phyloP scores from a whole-genome alignment of 345 rosid genomes.

The Citropsis articulata region DNA sequence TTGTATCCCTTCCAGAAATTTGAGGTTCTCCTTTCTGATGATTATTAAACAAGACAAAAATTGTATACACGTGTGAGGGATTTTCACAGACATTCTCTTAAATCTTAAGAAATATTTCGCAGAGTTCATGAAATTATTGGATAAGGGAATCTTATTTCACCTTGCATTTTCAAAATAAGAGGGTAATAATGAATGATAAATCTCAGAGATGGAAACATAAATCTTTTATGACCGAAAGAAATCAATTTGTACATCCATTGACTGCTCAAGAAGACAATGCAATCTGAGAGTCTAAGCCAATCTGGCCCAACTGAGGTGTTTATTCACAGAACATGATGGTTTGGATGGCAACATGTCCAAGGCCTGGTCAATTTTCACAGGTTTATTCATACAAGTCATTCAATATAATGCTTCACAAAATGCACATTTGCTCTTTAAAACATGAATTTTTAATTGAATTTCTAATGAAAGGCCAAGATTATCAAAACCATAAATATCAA shows the following conservation, averaged over 20 bases:
- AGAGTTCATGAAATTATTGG: background rate
- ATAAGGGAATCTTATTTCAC: background rate
- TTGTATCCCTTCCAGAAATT: conserved; percentile 46
- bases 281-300: background rate
- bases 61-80: background rate
- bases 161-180: background rate
- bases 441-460: background rate
- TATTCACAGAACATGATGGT: background rate
- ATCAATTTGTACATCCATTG: background rate
- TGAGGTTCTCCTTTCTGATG: conserved; percentile 64
- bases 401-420: background rate
- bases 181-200: background rate
- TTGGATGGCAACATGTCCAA: background rate
- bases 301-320: background rate
- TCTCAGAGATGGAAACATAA: background rate
- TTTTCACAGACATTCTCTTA: background rate
- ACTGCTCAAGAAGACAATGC: background rate
- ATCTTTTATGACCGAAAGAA: background rate
- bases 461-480: conserved; percentile 2
- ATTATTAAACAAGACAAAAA: conserved; percentile 18
- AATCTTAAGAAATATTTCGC: background rate
- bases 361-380: background rate
- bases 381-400: conserved; percentile 1
- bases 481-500: conserved; percentile 9
- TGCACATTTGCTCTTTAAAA: background rate